These are phyloP conservation scores for Gossypium anomalum DNA, from an alignment of 345 rosid species.

Conservation along the genomic window DNA sequence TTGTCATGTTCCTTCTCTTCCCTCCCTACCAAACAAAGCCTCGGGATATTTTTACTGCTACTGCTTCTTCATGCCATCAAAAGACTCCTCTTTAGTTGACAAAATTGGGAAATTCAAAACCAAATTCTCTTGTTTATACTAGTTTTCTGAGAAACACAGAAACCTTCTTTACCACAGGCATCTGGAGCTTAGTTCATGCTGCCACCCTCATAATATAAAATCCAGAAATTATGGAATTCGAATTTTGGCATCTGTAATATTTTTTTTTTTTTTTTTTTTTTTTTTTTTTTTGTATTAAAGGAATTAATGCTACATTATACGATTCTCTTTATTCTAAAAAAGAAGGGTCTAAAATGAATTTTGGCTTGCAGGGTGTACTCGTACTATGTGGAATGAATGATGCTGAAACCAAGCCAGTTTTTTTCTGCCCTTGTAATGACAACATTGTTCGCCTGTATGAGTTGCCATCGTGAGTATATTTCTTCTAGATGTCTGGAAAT, in stretches of 20 bases:
- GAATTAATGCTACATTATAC: not conserved
- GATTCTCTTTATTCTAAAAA: not conserved
- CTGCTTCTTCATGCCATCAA: not conserved
- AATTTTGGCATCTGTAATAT: not conserved
- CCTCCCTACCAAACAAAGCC: too few species aligned
- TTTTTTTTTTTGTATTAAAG: not conserved
- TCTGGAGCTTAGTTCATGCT: not conserved
- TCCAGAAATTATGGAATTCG: not conserved
- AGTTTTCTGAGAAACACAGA: not conserved
- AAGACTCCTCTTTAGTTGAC: not conserved
- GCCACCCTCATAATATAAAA: not conserved
- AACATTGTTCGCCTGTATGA: not conserved
- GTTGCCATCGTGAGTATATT: conserved; percentile 1
- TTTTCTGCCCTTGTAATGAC: not conserved
- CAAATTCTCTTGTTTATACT: not conserved
- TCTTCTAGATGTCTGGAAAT: not conserved
- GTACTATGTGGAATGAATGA: not conserved
- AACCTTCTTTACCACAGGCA: not conserved
- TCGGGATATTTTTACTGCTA: not conserved
- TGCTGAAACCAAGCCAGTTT: not conserved
- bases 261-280: not conserved
- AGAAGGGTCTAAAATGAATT: not conserved
- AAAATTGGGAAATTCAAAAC: conserved; percentile 7
- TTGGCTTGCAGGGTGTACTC: not conserved
- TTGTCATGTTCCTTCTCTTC: too few species aligned